Percentiles rank a stretch among this genome's conserved stretches.
Conservation (phyloP, 2,329 filamentous ascomycete genomes). For the Penicillium frequentans region DNA sequence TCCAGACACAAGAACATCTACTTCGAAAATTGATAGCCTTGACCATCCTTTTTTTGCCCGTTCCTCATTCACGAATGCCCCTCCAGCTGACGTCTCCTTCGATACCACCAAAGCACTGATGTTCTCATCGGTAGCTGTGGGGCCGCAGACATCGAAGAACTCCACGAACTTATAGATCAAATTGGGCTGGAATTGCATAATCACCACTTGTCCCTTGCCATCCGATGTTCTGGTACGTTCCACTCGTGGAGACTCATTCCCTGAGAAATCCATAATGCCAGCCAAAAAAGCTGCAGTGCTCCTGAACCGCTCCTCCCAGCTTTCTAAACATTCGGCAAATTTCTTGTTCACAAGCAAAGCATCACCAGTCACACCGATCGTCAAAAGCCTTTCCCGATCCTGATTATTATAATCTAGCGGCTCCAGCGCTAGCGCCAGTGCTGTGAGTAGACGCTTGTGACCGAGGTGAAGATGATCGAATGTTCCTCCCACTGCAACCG, state of each 20-base stretch:
- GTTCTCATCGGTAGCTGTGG: conserved; percentile 77
- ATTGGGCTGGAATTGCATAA: conserved; percentile 56
- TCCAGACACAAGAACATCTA: conserved; percentile 77
- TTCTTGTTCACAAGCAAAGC: conserved; percentile 86
- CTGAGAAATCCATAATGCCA: conserved; percentile 58
- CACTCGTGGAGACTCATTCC: conserved; percentile 34
- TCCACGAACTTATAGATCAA: conserved; percentile 76
- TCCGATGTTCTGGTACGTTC: conserved; percentile 37
- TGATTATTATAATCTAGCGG: conserved; percentile 40
- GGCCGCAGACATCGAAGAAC: conserved; percentile 85
- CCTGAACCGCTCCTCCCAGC: conserved; percentile 73
- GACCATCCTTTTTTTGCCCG: conserved; percentile 74
- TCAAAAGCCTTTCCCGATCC: conserved; percentile 57
- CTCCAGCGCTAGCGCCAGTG: conserved; percentile 70
- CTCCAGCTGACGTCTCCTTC: conserved; percentile 81
- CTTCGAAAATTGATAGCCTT: conserved; percentile 76
- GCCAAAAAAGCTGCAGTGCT: conserved; percentile 70
- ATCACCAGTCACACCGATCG: conserved; percentile 86
- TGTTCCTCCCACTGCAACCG: conserved; percentile 83
- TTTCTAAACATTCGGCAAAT: conserved; percentile 74
- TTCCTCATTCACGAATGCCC: conserved; percentile 81
- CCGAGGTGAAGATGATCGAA: conserved; percentile 96
- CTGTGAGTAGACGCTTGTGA: conserved; percentile 94
- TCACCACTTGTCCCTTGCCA: conserved; percentile 41
- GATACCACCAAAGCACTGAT: conserved; percentile 84